Evolutionary conservation across 1,139 yeast genomes (phyloP).

Genomic region (Sugiyamaella neomexicana): DNA sequence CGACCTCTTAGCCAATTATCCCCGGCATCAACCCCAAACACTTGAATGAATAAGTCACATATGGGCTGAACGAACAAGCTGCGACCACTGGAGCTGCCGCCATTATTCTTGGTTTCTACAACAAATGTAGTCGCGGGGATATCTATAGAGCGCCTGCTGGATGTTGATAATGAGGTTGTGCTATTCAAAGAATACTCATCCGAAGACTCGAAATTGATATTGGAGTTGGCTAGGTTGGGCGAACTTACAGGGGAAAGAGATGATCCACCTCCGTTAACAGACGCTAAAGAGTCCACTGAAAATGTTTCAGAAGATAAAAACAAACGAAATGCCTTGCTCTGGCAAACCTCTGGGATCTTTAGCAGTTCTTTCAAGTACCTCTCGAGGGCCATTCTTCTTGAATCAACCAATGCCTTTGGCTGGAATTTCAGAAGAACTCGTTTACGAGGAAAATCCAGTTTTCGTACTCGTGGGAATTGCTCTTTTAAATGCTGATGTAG

Average conservation of each 20-base stretch:
- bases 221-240: slow-evolving; percentile 8
- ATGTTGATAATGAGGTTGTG: not conserved
- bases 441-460: slow-evolving; percentile 61
- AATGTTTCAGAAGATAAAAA: slow-evolving; percentile 77
- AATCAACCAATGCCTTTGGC: slow-evolving; percentile 61
- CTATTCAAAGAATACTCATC: slow-evolving; percentile 2
- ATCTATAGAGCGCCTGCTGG: not conserved
- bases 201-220: slow-evolving; percentile 10
- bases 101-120: not conserved
- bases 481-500: slow-evolving; percentile 64
- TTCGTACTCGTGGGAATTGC: slow-evolving; percentile 53
- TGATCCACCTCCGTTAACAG: not conserved
- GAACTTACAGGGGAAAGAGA: slow-evolving; percentile 1
- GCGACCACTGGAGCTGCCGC: not conserved
- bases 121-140: not conserved
- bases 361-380: slow-evolving; percentile 60
- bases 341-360: slow-evolving; percentile 66
- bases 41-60: slow-evolving; percentile 67
- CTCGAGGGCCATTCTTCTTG: slow-evolving; percentile 62
- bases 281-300: slow-evolving; percentile 30
- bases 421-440: slow-evolving; percentile 67
- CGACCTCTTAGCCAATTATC: slow-evolving; percentile 79
- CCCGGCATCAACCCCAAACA: slow-evolving; percentile 67
- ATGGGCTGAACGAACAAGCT: slow-evolving; percentile 71
- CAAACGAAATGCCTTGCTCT: slow-evolving; percentile 66